These are phyloP conservation scores for Bisporella sp. DNA, from an alignment of 2,329 filamentous ascomycete genomes.

Conservation along the genomic window DNA sequence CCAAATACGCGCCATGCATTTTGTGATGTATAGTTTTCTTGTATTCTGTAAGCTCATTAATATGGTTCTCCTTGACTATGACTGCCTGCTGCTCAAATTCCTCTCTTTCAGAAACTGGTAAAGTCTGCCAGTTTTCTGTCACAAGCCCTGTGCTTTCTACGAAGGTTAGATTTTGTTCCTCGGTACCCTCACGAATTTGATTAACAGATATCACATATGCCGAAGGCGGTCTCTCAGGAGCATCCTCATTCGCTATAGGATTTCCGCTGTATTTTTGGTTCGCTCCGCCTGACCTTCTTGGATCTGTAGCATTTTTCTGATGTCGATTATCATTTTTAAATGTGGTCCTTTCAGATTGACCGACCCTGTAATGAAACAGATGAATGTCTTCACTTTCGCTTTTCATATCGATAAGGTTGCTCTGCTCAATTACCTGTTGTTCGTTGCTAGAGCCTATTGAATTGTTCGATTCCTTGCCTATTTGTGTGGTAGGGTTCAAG, in stretches of 20 bases:
- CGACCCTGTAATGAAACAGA: no score
- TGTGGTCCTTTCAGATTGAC: no score
- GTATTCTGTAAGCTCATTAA: slow-evolving; percentile 64
- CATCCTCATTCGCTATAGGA: slow-evolving; percentile 74
- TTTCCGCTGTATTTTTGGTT: slow-evolving; percentile 75
- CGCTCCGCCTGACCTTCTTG: no score
- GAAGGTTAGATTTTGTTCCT: slow-evolving; percentile 69
- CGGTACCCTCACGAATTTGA: slow-evolving; percentile 71
- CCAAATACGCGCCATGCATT: slow-evolving; percentile 64
- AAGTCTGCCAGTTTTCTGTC: slow-evolving; percentile 73
- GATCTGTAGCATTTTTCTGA: no score
- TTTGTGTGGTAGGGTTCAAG: no score
- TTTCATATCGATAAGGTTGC: no score
- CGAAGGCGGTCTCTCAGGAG: slow-evolving; percentile 72
- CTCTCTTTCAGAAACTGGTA: slow-evolving; percentile 61
- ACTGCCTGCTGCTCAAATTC: slow-evolving; percentile 66
- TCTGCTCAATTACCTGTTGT: no score
- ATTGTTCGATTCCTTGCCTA: no score
- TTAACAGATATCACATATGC: slow-evolving; percentile 85
- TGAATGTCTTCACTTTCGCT: no score
- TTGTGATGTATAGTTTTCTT: slow-evolving; percentile 68
- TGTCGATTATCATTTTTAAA: no score
- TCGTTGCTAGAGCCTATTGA: no score
- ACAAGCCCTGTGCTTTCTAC: slow-evolving; percentile 80
- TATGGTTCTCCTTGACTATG: slow-evolving; percentile 69